A percentile compares a stretch with the other conserved stretches of the same genome.
Conservation (phyloP, 1,284 basidiomycete species). For the Cutaneotrichosporon dermatis region DNA sequence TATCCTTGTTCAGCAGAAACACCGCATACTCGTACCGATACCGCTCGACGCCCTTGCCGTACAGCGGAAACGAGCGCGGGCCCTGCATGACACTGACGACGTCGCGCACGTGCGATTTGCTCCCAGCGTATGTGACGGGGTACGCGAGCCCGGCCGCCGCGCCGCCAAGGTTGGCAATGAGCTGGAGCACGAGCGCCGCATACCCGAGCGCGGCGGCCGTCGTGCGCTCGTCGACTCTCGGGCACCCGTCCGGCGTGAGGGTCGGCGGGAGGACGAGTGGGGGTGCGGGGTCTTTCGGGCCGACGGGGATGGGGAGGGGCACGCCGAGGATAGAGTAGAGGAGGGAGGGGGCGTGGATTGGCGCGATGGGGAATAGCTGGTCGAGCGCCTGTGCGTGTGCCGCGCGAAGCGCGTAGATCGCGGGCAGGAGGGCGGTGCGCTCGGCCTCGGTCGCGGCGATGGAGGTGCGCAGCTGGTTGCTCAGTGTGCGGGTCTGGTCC, state of each 20-base stretch:
- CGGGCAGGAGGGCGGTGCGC: slow-evolving; percentile 52
- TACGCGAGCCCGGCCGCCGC: slow-evolving; percentile 61
- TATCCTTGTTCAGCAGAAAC: slow-evolving; percentile 93
- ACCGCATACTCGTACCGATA: slow-evolving; percentile 98
- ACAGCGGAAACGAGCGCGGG: slow-evolving; percentile 87
- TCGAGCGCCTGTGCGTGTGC: slow-evolving; percentile 70
- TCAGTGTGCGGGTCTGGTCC: slow-evolving; percentile 20
- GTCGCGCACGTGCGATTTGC: slow-evolving; percentile 80
- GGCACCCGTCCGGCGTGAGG: slow-evolving; percentile 43
- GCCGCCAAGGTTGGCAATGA: slow-evolving; percentile 70
- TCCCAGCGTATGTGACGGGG: slow-evolving; percentile 82
- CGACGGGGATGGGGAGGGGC: slow-evolving; percentile 76
- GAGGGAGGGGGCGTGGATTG: slow-evolving; percentile 71
- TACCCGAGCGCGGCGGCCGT: slow-evolving; percentile 83
- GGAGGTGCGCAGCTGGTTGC: slow-evolving; percentile 18
- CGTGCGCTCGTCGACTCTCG: slow-evolving; percentile 71
- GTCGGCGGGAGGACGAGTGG: slow-evolving; percentile 63
- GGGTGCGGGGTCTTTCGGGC: slow-evolving; percentile 74
- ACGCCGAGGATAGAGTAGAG: slow-evolving; percentile 77
- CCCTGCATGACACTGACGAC: slow-evolving; percentile 90
- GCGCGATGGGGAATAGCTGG: slow-evolving; percentile 79
- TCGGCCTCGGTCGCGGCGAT: slow-evolving; percentile 31
- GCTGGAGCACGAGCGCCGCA: slow-evolving; percentile 74
- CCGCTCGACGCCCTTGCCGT: slow-evolving; percentile 86
- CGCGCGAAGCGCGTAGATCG: slow-evolving; percentile 59